Percentiles rank a stretch among this genome's conserved stretches.
These are phyloP conservation scores for Asterochloris sp. DNA, from an alignment of 139 green algal genomes.

Conservation along the genomic window DNA sequence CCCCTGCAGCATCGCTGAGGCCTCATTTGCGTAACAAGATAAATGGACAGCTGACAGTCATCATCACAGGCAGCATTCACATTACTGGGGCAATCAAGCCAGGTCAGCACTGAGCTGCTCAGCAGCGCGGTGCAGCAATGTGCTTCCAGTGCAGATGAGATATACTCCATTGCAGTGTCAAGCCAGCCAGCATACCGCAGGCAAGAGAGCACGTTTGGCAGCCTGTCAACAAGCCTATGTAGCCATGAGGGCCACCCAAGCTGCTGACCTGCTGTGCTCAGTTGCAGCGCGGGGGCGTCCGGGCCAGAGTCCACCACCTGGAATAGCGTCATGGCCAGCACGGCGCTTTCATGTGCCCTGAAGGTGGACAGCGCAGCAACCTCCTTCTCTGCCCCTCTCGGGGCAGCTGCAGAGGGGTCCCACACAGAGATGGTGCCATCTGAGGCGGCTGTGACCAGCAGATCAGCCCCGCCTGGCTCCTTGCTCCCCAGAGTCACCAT, in stretches of 20 bases:
- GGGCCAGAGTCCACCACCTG: slow-evolving; percentile 14
- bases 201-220: no score
- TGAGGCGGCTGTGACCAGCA: slow-evolving; percentile 40
- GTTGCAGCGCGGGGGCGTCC: slow-evolving; percentile 17
- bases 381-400: slow-evolving; percentile 26
- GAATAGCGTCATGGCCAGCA: slow-evolving; percentile 43
- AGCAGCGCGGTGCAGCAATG: no score
- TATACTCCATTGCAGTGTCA: no score
- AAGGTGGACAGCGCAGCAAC: slow-evolving; percentile 27
- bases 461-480: slow-evolving; percentile 28
- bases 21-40: no score
- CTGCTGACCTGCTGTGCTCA: slow-evolving; percentile 32
- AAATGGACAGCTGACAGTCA: no score
- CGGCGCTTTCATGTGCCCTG: slow-evolving; percentile 53
- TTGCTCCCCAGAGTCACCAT: slow-evolving; percentile 31
- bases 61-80: no score
- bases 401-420: slow-evolving; percentile 42
- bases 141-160: no score
- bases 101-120: no score
- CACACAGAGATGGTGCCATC: slow-evolving; percentile 55
- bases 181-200: no score
- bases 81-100: no score
- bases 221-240: no score
- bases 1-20: neutral
- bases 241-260: no score